Base-by-base conservation (phyloP, 2,329 filamentous ascomycete species). In the Nemania bipapillata region DNA sequence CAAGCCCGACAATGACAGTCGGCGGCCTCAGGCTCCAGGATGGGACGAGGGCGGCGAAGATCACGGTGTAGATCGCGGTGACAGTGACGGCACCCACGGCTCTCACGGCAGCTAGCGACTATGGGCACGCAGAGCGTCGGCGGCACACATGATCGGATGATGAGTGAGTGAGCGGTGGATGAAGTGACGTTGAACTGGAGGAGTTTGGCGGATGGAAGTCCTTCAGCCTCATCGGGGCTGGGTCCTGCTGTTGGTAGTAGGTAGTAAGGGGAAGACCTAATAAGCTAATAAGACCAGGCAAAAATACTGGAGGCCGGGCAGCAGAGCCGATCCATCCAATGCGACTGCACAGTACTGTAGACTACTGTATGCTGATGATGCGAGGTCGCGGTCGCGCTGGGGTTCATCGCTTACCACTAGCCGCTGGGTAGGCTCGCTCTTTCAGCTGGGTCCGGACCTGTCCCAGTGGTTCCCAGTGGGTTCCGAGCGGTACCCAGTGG, bases 191-290 rank as follows among this genome's bases (percentile, higher is more conserved):
- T 74, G 71, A 74, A 72, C 63, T 71, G 64, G 28, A 9, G 70
- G 71, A 67, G 63, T 65, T 54, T 68, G 72, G 60, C 71, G 68
- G 64, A 68, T 68, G 62, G 55, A 66, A 28, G 59, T 45, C 47
- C 67, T 77, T 76, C 74, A 77, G 75, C 75, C 75, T 77, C 75
- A 75, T 74, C 69, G 35, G 47, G 40, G 32, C 60, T 56, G 57
- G 58, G 70, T 62, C 64, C 54, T 62, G 57, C 63, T 52, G 49
- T 30, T 55, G 47, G 20, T 24, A 30, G 30, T 35, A 30, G 54
- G 15, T 53, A 52, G 49, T 50, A 57, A 28, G 40, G 40, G 8
- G 40, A 45, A 24, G 40, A 50, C 20, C 49, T 17, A 45, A 17
- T n/a, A n/a, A 40, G 40, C 15, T 20, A 45, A 28, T 66, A 56